Evolutionary conservation across 805 yeast genomes (phyloP), one percentile per base, ranked within the genome.

Genomic region (Kodamaea nitidulidarum): DNA sequence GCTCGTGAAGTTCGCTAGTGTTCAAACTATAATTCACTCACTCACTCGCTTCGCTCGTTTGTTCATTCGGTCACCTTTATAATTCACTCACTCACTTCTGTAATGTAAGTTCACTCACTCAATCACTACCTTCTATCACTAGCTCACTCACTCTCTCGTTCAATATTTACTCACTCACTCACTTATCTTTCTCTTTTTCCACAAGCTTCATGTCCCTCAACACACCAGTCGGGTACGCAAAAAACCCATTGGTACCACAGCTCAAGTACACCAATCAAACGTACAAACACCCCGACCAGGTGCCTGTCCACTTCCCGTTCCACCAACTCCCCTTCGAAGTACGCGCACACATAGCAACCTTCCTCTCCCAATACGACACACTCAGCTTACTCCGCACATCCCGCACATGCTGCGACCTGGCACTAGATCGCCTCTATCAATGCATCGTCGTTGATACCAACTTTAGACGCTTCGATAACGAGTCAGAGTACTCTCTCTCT

Each of bases 271-370:
- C 18, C 20, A 14, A 26, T 28, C n/a, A 15, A 11, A 10, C 10
- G n/a, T n/a, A n/a, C n/a, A n/a, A n/a, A n/a, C 16, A 32, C 8
- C 22, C 22, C 5, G 22, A 20, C 22, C 22, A 20, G 5, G 8
- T 20, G 7, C 22, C 22, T 5, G 15, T 36, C 21, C 18, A 20
- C 8, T 34, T 34, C 32, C 16, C 43, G 8, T 41, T 65, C 3
- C 64, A 59, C 17, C 50, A 39, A 35, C 55, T 71, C 1, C 75
- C 76, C 2, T 50, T 53, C 18, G 76, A 70, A 42, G 43, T 70
- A 10, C 50, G 63, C 7, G 34, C 53, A 16, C 36, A 42, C 22
- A 60, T 71, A 4, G 55, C 67, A n/a, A 51, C 58, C 21, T 43
- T 54, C 9, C 46, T 70, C 16, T 49, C 66, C 3, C 76, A 71